These are phyloP conservation scores for Chlamydomonas incerta DNA, from an alignment of 139 green algal species.

Conservation along the genomic window DNA sequence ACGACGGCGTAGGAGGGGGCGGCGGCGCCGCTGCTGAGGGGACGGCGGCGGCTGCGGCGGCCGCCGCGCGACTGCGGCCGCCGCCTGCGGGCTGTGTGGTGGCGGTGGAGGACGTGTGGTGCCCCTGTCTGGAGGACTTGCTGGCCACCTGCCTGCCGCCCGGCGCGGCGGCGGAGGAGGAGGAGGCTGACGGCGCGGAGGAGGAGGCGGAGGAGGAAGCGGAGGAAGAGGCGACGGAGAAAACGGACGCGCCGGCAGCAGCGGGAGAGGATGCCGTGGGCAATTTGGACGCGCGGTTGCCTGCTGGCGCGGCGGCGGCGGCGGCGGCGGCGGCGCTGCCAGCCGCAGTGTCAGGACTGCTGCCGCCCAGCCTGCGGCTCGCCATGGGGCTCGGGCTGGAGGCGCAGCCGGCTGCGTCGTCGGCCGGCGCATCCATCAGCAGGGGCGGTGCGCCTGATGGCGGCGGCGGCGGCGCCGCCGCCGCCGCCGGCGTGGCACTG, in stretches of 20 bases:
- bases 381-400: neutral
- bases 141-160: neutral
- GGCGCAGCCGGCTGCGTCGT: no score
- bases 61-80: neutral
- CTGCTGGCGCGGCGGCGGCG: no score
- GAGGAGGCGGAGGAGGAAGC: neutral
- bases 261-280: no score
- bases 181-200: neutral
- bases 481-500: no score
- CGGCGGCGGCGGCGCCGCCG: no score
- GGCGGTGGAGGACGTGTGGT: neutral
- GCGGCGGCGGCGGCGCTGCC: neutral
- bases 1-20: neutral
- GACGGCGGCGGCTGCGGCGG: neutral
- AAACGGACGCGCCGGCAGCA: no score
- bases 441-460: no score
- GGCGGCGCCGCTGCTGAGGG: neutral
- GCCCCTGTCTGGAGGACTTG: slow-evolving; percentile 3
- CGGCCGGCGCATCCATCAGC: no score
- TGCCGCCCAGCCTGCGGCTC: no score
- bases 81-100: slow-evolving; percentile 1
- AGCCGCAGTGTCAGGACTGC: neutral
- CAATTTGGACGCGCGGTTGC: no score
- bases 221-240: no score
- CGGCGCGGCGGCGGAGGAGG: neutral